Percentiles rank a stretch among this genome's conserved stretches.
These are phyloP conservation scores for Coniella lustricola DNA, from an alignment of 2,329 filamentous ascomycete genomes.

Conservation along the genomic window DNA sequence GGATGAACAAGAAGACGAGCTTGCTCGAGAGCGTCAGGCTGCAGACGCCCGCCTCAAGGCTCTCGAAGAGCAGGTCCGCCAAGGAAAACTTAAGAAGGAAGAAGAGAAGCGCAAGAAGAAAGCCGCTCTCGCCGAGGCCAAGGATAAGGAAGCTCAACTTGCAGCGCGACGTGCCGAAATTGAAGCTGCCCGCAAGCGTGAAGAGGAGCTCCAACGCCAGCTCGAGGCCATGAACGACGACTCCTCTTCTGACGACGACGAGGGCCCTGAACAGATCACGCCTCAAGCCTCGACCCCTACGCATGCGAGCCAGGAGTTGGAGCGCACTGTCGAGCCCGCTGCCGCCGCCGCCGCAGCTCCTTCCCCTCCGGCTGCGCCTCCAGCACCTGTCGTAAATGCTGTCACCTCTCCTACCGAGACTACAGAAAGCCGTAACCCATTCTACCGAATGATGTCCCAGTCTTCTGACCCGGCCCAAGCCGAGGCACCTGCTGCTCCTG, in stretches of 20 bases:
- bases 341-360: conserved; percentile 33
- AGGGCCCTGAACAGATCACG: conserved; percentile 64
- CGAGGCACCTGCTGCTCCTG: conserved; percentile 31
- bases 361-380: conserved; percentile 40
- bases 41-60: conserved; percentile 77
- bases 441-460: conserved; percentile 82
- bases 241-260: conserved; percentile 72
- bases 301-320: conserved; percentile 46
- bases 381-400: conserved; percentile 46
- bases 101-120: conserved; percentile 93
- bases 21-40: conserved; percentile 72
- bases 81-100: conserved; percentile 90
- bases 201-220: conserved; percentile 82
- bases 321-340: conserved; percentile 41
- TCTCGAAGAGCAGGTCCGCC: conserved; percentile 86
- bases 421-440: conserved; percentile 86
- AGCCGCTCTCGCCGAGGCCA: conserved; percentile 76
- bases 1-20: conserved; percentile 68
- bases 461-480: conserved; percentile 33
- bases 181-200: conserved; percentile 82
- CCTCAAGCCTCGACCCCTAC: conserved; percentile 55
- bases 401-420: conserved; percentile 49
- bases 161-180: conserved; percentile 84
- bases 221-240: conserved; percentile 70
- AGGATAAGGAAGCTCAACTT: conserved; percentile 79